These are phyloP conservation scores for Corynespora cassiicola DNA, from an alignment of 2,329 filamentous ascomycete species.

Conservation along the genomic window DNA sequence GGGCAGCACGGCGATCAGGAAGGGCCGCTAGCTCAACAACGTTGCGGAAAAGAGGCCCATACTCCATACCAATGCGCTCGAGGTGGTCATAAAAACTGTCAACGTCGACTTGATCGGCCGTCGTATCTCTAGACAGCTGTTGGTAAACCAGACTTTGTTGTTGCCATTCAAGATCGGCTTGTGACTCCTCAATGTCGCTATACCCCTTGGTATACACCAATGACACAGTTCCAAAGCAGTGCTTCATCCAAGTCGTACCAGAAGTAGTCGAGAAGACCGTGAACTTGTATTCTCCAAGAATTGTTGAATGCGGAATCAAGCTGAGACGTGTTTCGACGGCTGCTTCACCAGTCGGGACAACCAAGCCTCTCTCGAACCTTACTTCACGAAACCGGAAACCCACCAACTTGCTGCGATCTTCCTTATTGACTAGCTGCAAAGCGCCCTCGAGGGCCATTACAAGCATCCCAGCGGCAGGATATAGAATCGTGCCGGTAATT, in stretches of 20 bases:
- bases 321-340: constrained; percentile 4
- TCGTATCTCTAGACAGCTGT: neutral
- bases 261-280: constrained; percentile 3
- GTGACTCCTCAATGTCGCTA: constrained; percentile 2
- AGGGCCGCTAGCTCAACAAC: constrained; percentile 1
- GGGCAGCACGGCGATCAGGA: constrained; percentile 1
- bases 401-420: neutral
- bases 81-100: constrained; percentile 5
- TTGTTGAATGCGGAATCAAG: constrained; percentile 2
- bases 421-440: constrained; percentile 1
- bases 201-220: neutral
- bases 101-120: constrained; percentile 1
- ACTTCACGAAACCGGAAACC: constrained; percentile 3
- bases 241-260: constrained; percentile 4
- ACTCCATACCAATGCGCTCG: constrained; percentile 5
- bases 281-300: constrained; percentile 3
- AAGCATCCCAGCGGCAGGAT: constrained; percentile 1
- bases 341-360: constrained; percentile 2
- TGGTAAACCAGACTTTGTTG: constrained; percentile 1
- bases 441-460: neutral
- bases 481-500: constrained; percentile 18
- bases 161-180: neutral
- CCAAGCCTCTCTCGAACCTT: constrained; percentile 2
- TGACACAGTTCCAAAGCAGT: constrained; percentile 1
- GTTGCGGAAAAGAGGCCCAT: constrained; percentile 4